These are phyloP conservation scores for Mikania micrantha DNA, from an alignment of 129 eudicot species.

Conservation along the genomic window DNA sequence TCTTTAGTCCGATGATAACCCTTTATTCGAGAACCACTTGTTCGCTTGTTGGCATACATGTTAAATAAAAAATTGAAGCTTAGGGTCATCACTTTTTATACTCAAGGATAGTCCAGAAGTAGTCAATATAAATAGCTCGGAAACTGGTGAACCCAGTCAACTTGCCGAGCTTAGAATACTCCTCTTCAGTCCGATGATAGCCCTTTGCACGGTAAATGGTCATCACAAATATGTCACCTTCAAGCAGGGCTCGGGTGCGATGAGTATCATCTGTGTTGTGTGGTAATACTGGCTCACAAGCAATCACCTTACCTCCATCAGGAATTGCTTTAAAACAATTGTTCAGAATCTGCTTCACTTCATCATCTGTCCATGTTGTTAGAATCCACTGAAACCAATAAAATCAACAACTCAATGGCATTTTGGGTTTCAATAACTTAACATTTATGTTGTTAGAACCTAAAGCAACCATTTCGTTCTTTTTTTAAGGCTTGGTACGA, in stretches of 20 bases:
- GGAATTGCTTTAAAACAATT: conserved; percentile 41
- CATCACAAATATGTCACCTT: conserved; percentile 54
- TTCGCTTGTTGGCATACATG: too few species aligned
- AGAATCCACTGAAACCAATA: conserved; percentile 28
- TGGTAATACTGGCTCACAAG: conserved; percentile 55
- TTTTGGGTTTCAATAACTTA: too few species aligned
- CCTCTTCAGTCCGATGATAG: conserved; percentile 39
- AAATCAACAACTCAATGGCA: too few species aligned
- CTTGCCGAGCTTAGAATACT: conserved; percentile 32
- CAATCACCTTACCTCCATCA: conserved; percentile 40
- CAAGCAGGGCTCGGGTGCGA: conserved; percentile 42
- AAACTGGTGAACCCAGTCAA: conserved; percentile 34
- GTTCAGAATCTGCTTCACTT: conserved; percentile 26
- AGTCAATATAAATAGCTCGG: conserved; percentile 31
- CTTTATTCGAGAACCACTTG: too few species aligned
- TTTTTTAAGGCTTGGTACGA: too few species aligned
- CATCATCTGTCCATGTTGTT: conserved; percentile 52
- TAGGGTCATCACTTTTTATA: conserved; percentile 24
- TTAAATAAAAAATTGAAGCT: too few species aligned
- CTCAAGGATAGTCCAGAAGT: conserved; percentile 41
- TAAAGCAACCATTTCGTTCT: too few species aligned
- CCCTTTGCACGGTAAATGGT: conserved; percentile 51
- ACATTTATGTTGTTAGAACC: too few species aligned
- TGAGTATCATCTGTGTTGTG: conserved; percentile 31
- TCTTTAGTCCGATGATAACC: too few species aligned